A percentile compares a stretch with the other conserved stretches of the same genome.
These are phyloP conservation scores for Prunus kanzakura DNA, from an alignment of 306 rosid species.

Conservation along the genomic window DNA sequence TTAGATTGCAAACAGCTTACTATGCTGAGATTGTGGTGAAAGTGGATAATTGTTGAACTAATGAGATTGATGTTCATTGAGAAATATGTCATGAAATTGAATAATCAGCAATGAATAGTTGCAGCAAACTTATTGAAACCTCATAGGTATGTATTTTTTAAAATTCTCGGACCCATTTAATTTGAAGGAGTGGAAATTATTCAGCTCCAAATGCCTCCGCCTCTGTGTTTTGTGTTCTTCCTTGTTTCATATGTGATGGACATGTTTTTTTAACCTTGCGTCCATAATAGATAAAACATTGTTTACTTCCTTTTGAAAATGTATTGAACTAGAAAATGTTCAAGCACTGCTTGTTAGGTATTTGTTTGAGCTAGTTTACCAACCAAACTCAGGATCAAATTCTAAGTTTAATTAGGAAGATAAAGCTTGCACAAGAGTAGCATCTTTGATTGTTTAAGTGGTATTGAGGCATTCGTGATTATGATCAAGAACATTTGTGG, in stretches of 20 bases:
- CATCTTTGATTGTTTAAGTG: neutral
- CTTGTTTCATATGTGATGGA: neutral
- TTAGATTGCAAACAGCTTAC: neutral
- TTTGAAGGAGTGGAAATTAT: neutral
- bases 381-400: neutral
- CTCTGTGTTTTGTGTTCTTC: neutral
- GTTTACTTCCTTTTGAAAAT: neutral
- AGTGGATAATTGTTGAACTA: neutral
- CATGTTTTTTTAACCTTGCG: neutral
- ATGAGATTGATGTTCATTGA: neutral
- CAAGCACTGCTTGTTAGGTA: neutral
- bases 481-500: neutral
- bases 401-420: neutral
- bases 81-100: neutral
- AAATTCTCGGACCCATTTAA: neutral
- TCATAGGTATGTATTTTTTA: neutral
- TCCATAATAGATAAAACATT: neutral
- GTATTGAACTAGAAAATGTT: neutral
- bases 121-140: neutral
- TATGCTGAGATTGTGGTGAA: neutral
- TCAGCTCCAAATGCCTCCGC: neutral
- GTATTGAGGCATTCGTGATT: neutral
- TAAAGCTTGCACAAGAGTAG: neutral
- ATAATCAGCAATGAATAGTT: neutral
- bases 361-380: neutral